Percentiles rank a stretch among this genome's conserved stretches.
Evolutionary conservation across 352 stramenopile species (phyloP).

Genomic region (Lagenidium giganteum): DNA sequence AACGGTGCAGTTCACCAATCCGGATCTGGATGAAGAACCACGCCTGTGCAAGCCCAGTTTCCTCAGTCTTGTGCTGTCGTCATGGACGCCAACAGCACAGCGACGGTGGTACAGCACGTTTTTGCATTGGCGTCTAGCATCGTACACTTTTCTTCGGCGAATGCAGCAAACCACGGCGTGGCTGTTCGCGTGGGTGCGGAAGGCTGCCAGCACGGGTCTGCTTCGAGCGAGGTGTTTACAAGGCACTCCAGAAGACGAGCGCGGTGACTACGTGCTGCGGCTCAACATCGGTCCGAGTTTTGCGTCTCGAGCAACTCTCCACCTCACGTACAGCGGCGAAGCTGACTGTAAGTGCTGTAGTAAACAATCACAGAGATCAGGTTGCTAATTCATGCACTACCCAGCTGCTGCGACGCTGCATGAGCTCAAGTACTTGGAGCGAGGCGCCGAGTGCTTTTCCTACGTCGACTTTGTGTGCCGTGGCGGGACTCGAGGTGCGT

Average conservation of each 20-base stretch:
- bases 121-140: slow-evolving; percentile 23
- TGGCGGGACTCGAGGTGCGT: slow-evolving; percentile 43
- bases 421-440: slow-evolving; percentile 67
- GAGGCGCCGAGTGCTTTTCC: slow-evolving; percentile 61
- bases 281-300: slow-evolving; percentile 57
- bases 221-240: slow-evolving; percentile 35
- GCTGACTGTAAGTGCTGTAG: slow-evolving; percentile 46
- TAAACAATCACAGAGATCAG: not conserved
- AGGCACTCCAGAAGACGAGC: slow-evolving; percentile 26
- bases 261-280: slow-evolving; percentile 62
- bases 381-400: not conserved
- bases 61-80: slow-evolving; percentile 40
- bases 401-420: slow-evolving; percentile 58
- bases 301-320: slow-evolving; percentile 35
- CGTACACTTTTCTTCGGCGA: slow-evolving; percentile 30
- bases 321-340: slow-evolving; percentile 61
- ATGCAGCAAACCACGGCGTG: slow-evolving; percentile 19
- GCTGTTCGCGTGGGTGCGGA: slow-evolving; percentile 25
- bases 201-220: slow-evolving; percentile 35
- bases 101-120: slow-evolving; percentile 27
- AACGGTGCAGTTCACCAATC: slow-evolving; percentile 25
- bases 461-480: slow-evolving; percentile 56
- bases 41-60: slow-evolving; percentile 40
- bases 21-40: slow-evolving; percentile 28
- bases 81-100: slow-evolving; percentile 26